These are phyloP conservation scores for Spathaspora gorwiae DNA, from an alignment of 805 yeast species.

Conservation along the genomic window DNA sequence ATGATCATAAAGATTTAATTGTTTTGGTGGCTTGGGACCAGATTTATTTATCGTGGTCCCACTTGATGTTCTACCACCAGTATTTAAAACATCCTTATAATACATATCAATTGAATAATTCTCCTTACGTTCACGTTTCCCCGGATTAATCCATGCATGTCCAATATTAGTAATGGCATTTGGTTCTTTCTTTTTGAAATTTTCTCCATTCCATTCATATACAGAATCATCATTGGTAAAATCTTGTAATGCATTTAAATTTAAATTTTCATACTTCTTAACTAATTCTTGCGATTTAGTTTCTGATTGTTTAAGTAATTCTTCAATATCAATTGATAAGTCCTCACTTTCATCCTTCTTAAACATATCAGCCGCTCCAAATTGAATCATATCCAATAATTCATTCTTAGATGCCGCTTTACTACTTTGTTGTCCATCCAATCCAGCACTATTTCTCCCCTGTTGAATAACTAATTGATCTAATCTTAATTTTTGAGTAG, in stretches of 20 bases:
- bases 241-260: conserved; percentile 73
- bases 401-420: conserved; percentile 61
- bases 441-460: conserved; percentile 44
- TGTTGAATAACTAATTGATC: conserved; percentile 84
- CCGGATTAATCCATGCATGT: conserved; percentile 76
- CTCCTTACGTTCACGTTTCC: conserved; percentile 78
- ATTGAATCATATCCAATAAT: conserved; percentile 75
- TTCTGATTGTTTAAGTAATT: conserved; percentile 56
- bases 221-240: conserved; percentile 65
- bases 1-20: conserved; percentile 77
- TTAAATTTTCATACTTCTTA: conserved; percentile 59
- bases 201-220: conserved; percentile 86
- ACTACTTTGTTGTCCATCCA: conserved; percentile 26
- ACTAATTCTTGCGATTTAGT: conserved; percentile 58
- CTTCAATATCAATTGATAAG: conserved; percentile 57
- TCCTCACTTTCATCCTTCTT: conserved; percentile 24
- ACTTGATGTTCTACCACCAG: conserved; percentile 55
- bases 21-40: conserved; percentile 82
- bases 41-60: conserved; percentile 32
- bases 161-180: conserved; percentile 45
- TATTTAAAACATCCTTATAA: conserved; percentile 72
- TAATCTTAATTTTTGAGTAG: conserved; percentile 71
- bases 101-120: conserved; percentile 86
- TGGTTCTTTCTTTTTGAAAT: conserved; percentile 64
- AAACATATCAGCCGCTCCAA: conserved; percentile 70